phyloP scores from a whole-genome alignment of 1,139 yeast species.

The Nadsonia commutata region DNA sequence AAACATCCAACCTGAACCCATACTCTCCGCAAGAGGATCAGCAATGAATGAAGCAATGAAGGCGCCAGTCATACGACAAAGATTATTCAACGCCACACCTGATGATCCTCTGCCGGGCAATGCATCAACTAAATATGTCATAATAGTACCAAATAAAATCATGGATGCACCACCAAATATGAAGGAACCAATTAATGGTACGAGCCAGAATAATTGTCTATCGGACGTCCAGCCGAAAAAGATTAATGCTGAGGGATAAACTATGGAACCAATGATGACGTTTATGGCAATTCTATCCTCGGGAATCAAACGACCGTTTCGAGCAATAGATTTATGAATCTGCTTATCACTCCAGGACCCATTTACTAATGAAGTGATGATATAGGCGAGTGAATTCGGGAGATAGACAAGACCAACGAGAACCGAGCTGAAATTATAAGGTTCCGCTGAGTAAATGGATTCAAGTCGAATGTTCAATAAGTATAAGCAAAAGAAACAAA shows the following conservation, averaged over 20 bases:
- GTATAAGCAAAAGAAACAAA: conserved; percentile 55
- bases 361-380: conserved; percentile 58
- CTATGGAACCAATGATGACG: conserved; percentile 44
- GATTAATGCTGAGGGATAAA: conserved; percentile 51
- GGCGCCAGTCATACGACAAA: conserved; percentile 59
- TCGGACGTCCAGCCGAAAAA: conserved; percentile 76
- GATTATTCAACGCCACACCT: conserved; percentile 71
- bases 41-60: conserved; percentile 64
- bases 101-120: conserved; percentile 84
- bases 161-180: conserved; percentile 70
- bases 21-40: conserved; percentile 43
- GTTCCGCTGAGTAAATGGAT: conserved; percentile 42
- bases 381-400: conserved; percentile 69
- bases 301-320: conserved; percentile 54
- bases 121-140: conserved; percentile 71
- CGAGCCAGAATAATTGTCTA: conserved; percentile 53
- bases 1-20: conserved; percentile 60
- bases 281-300: conserved; percentile 73
- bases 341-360: conserved; percentile 68
- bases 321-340: conserved; percentile 37
- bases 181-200: conserved; percentile 64
- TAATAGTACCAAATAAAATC: conserved; percentile 71
- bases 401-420: conserved; percentile 65
- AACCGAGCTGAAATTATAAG: conserved; percentile 54
- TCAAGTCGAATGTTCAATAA: conserved; percentile 65